Base-by-base conservation (phyloP, 1,139 yeast genomes). In the Suhomyces maxii region DNA sequence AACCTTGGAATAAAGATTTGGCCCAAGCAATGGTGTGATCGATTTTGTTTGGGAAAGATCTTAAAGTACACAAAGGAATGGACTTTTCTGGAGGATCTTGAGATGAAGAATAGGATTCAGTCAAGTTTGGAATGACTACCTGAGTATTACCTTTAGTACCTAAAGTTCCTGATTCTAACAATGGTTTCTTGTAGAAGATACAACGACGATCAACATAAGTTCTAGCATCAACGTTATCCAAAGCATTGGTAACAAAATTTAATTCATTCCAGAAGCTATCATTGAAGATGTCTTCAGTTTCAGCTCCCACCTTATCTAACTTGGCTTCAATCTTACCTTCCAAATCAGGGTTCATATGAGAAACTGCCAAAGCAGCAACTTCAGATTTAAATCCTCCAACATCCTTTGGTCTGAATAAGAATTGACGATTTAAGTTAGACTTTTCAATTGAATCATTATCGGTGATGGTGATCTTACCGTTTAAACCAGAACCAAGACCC, bases 21-120 rank as follows among this genome's bases (percentile, higher is more conserved):
- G 98, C 96, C 99, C 99, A 93, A 11, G 99, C 98, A 71, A 93
- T 93, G 1, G 99, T 95, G 64, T 93, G 99, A 64, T 93, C 99
- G 60, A 93, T 93, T 69, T 91, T 93, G 68, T 90, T 89, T 48
- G 99, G 99, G 84, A 93, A 93, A 7, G 96, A 88, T 69, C 98
- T 84, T 63, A 93, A 78, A 8, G 99, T 93, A 79, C 99, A 93
- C 62, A 93, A 79, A 34, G 99, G 99, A 61, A 93, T 91, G 5
- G 96, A 84, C 70, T 90, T 90, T 72, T 93, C 99, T 40, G 99
- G 99, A 36, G 99, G 99, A 70, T 93, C 99, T 67, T 90, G 96
- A 23, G 97, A 88, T 3, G 97, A 88, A 6, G 97, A 88, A 68
- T 93, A 93, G 7, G 96, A 86, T 70, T 93, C 99, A 5, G 99